These are phyloP conservation scores for Paxillus ammoniavirescens DNA, from an alignment of 768 basidiomycete genomes.

Conservation along the genomic window DNA sequence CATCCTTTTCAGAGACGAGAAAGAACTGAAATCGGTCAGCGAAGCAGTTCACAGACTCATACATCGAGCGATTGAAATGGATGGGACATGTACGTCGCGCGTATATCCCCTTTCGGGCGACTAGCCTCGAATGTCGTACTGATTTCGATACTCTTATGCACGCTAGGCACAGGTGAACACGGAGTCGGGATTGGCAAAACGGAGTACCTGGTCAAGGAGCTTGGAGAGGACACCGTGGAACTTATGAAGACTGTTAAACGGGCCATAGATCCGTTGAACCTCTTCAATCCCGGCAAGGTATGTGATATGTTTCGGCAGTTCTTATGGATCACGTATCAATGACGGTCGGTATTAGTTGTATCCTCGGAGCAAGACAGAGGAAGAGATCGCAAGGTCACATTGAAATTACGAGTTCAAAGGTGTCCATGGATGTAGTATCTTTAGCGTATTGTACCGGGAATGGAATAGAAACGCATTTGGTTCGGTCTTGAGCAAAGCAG, in stretches of 20 bases:
- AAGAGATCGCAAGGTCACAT: neutral
- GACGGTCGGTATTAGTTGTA: slow-evolving; percentile 12
- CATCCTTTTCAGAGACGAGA: slow-evolving; percentile 56
- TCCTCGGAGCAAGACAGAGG: slow-evolving; percentile 7
- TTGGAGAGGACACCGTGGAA: slow-evolving; percentile 78
- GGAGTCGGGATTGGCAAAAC: slow-evolving; percentile 87
- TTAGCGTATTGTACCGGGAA: neutral
- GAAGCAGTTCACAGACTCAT: slow-evolving; percentile 70
- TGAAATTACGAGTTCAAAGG: neutral
- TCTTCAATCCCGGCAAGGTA: slow-evolving; percentile 86
- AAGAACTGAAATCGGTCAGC: slow-evolving; percentile 53
- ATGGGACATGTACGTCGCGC: slow-evolving; percentile 65
- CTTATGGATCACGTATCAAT: neutral
- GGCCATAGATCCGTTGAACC: slow-evolving; percentile 72
- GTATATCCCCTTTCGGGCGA: neutral
- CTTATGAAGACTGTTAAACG: slow-evolving; percentile 86
- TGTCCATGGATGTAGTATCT: neutral
- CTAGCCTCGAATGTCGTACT: neutral
- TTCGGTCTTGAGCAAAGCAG: too few relatives aligned
- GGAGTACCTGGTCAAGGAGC: slow-evolving; percentile 78
- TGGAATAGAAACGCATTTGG: neutral
- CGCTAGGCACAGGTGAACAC: slow-evolving; percentile 78
- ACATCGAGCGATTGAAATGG: slow-evolving; percentile 66
- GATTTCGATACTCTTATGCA: neutral
- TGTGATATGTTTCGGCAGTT: neutral